Evolutionary conservation across 2,329 filamentous ascomycete genomes (phyloP), one percentile per base, ranked within the genome.

Genomic region (Xylariaceae sp.): DNA sequence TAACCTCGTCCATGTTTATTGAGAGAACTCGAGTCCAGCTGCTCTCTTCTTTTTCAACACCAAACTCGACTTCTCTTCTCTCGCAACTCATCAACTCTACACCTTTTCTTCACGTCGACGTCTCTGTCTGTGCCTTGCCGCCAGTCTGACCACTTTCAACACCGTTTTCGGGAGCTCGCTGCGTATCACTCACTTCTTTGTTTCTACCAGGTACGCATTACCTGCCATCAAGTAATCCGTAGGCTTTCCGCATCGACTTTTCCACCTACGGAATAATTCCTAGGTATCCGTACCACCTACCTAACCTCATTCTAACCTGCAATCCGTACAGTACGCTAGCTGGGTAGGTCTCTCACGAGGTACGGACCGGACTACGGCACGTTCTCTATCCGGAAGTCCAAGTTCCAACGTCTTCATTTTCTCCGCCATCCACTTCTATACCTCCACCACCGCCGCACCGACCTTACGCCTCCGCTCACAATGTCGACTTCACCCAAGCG

Each of bases 401-500:
- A 30, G 23, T 30, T 30, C 23, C 23, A 30, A 30, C 23, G 5
- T 30, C 23, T 30, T 37, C 37, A 7, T 44, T 54, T 51, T 58
- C 47, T 53, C 30, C 45, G 3, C 13, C 34, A 10, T 47, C 56
- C 8, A 37, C 61, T 37, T 50, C 44, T 37, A 18, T 37, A 18
- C 61, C 44, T 50, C 44, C 35, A 23, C 9, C 45, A 18, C 48
- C 34, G 34, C 51, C 39, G 51, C 37, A 15, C 15, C 3, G 50
- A 50, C 51, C 45, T 51, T 34, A 58, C 35, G 17, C 52, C 48
- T 49, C 15, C n/a, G 55, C 55, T 47, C 45, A 57, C 61, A 64
- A 71, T 70, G 67, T 63, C 63, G 37, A 56, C 64, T 53, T 56
- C 63, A 61, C 65, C 56, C 48, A 68, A 68, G 63, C 68, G 63